These are phyloP conservation scores for Daldinia loculata DNA, from an alignment of 495 filamentous ascomycete genomes.

Conservation along the genomic window DNA sequence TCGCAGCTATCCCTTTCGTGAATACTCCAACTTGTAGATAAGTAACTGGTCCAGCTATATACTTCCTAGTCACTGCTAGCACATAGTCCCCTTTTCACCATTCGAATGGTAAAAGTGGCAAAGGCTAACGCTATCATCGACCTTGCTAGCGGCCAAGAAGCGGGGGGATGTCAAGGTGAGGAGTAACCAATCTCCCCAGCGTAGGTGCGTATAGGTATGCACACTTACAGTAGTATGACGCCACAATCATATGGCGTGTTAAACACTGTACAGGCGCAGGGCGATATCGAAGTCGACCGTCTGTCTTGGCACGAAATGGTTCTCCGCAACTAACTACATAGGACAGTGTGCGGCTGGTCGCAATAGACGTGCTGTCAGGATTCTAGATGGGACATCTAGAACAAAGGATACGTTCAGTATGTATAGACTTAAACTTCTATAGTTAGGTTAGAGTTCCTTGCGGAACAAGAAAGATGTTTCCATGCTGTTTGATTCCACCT, in stretches of 20 bases:
- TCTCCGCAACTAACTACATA: not conserved
- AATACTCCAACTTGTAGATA: not conserved
- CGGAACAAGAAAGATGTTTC: too few relatives aligned
- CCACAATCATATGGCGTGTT: conserved; percentile 25
- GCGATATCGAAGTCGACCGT: not conserved
- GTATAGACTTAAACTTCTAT: too few relatives aligned
- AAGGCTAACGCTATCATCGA: not conserved
- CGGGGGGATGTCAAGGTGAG: conserved; percentile 7
- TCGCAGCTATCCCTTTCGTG: not conserved
- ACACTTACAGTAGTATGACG: conserved; percentile 21
- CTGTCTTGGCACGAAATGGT: not conserved
- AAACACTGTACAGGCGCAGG: not conserved
- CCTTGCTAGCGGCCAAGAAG: conserved; percentile 19
- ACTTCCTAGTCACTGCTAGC: not conserved
- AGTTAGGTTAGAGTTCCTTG: too few relatives aligned
- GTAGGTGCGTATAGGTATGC: not conserved
- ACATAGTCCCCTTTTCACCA: not conserved
- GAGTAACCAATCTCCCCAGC: not conserved
- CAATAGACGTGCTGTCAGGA: not conserved
- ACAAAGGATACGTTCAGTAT: too few relatives aligned
- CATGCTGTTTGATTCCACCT: too few relatives aligned
- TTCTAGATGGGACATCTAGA: too few relatives aligned
- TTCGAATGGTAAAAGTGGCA: not conserved
- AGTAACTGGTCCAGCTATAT: not conserved
- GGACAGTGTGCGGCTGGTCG: not conserved